Evolutionary conservation across 331 rosid genomes (phyloP), one percentile per base, ranked within the genome.

Genomic region (Stylosanthes scabra): DNA sequence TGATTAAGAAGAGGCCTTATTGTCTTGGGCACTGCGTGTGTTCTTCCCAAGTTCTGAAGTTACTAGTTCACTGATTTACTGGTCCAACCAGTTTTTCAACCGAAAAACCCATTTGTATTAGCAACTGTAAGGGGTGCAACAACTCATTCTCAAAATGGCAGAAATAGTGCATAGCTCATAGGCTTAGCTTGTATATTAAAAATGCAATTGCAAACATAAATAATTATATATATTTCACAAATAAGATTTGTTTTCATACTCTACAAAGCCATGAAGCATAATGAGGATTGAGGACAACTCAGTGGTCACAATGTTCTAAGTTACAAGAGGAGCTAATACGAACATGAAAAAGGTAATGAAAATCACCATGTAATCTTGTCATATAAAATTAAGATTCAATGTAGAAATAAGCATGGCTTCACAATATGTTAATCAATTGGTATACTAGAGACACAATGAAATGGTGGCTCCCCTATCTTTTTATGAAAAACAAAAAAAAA

Each of bases 401-500:
- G 25, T 20, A 20, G 1, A 20, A 20, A 20, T 20, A 20, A 20
- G 25, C 25, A 20, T 20, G 25, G 25, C 25, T 20, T 20, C 1
- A 20, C 25, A 20, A 1, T 20, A 20, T 20, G 25, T 20, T 20
- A 20, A 20, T 20, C 25, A 20, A 20, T 20, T 20, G 20, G 27
- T 12, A 74, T 63, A 80, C 52, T 10, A 56, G 39, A 45, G 44
- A 6, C 60, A 95, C 99, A 97, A 95, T 50, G 88, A 58, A 59
- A 91, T 80, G 49, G 87, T 86, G 11, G 92, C 80, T 91, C 50
- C 97, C 97, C 89, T 54, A 40, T 31, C 54, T 86, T 84, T 77
- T 77, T 85, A 97, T 91, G 88, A 84, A 81, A 78, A 77, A 51
- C 25, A 20, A 20, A 20, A 20, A 63, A 63, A 34, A 56, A 31